These are phyloP conservation scores for Leccinum olivaceopallidum DNA, from an alignment of 768 basidiomycete species.

Conservation along the genomic window DNA sequence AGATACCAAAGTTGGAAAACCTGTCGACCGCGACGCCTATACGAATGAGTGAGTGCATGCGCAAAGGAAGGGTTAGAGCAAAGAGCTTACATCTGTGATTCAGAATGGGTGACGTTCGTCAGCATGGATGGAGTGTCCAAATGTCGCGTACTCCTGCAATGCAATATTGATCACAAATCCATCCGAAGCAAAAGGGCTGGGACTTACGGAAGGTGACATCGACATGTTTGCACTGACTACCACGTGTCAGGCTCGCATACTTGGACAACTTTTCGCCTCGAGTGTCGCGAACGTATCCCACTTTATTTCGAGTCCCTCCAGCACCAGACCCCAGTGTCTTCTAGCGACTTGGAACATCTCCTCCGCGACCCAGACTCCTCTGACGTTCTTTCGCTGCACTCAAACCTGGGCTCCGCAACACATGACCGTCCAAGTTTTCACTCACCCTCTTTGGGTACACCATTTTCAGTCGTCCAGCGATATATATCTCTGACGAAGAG, in stretches of 20 bases:
- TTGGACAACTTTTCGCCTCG: too few species aligned
- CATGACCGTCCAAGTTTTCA: constrained; percentile 5
- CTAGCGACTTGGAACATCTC: too few species aligned
- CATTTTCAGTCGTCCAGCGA: constrained; percentile 37
- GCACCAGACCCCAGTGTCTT: too few species aligned
- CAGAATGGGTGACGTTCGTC: neutral
- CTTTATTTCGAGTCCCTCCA: too few species aligned
- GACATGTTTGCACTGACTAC: too few species aligned
- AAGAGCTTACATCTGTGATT: constrained; percentile 13
- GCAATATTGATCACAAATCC: neutral
- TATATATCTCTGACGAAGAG: constrained; percentile 42
- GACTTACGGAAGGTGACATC: too few species aligned
- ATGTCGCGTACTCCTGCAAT: constrained; percentile 12
- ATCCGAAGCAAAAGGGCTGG: neutral
- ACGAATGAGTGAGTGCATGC: neutral
- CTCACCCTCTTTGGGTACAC: too few species aligned
- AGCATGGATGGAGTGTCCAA: neutral
- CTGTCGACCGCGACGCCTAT: constrained; percentile 13
- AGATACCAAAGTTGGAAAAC: constrained; percentile 17
- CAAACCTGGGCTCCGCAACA: constrained; percentile 39
- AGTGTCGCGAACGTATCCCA: too few species aligned
- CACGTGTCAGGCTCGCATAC: too few species aligned
- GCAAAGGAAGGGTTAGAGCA: neutral
- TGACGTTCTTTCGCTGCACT: constrained; percentile 59
- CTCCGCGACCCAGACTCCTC: constrained; percentile 38